Evolutionary conservation across 2,329 filamentous ascomycete species (phyloP).

Genomic region (Pseudogymnoascus sp.): DNA sequence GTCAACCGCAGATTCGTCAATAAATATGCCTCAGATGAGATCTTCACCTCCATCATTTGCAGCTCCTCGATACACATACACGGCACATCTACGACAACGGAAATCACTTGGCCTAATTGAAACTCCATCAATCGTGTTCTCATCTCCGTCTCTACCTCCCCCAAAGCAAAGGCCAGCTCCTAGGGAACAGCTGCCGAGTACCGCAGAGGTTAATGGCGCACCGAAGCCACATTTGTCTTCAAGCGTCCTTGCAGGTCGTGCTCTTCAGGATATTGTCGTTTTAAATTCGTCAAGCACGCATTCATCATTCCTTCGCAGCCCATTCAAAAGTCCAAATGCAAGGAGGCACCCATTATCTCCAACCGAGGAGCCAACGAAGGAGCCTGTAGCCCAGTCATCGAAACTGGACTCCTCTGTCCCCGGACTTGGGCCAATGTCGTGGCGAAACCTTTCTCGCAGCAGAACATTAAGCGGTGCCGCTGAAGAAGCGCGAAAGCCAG

Average conservation of each 20-base stretch:
- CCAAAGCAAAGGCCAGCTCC: constrained; percentile 12
- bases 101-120: constrained; percentile 19
- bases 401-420: not conserved
- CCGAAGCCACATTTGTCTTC: constrained; percentile 22
- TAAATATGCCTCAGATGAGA: constrained; percentile 19
- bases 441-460: not conserved
- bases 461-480: not conserved
- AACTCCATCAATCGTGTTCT: constrained; percentile 27
- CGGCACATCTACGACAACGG: constrained; percentile 22
- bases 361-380: not conserved
- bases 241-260: constrained; percentile 25
- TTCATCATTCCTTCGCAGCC: constrained; percentile 27
- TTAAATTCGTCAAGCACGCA: constrained; percentile 24
- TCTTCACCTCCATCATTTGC: constrained; percentile 26
- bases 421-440: not conserved
- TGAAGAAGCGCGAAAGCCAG: constrained; percentile 10
- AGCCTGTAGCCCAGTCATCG: not conserved
- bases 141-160: constrained; percentile 26
- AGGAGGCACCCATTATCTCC: constrained; percentile 17
- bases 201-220: constrained; percentile 8
- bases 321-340: constrained; percentile 26
- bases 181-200: constrained; percentile 13
- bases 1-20: constrained; percentile 12
- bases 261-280: constrained; percentile 25
- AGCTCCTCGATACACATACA: constrained; percentile 23